A percentile compares a stretch with the other conserved stretches of the same genome.
Evolutionary conservation across 192 early-diverging fungal genomes (phyloP).

Genomic region (Coemansia sp.): DNA sequence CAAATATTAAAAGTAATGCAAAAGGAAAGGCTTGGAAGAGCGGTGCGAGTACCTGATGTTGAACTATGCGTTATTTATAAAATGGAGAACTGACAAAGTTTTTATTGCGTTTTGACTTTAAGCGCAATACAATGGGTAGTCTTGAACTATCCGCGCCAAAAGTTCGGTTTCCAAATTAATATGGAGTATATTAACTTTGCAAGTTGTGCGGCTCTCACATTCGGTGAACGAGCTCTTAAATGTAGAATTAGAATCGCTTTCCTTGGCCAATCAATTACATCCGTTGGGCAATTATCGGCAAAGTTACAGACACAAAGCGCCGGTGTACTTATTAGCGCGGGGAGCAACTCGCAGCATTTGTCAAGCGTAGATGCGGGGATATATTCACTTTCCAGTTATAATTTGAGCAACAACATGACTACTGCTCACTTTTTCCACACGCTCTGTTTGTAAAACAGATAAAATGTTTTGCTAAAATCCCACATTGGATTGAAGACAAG

Average conservation of each 20-base stretch:
- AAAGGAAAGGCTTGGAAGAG: background rate
- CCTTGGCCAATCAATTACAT: background rate
- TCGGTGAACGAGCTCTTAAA: background rate
- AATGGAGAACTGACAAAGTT: background rate
- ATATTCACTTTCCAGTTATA: background rate
- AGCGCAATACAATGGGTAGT: background rate
- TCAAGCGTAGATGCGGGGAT: background rate
- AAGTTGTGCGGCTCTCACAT: slow-evolving; percentile 4
- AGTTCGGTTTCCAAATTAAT: background rate
- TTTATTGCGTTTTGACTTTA: background rate
- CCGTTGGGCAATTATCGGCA: background rate
- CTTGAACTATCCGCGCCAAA: background rate
- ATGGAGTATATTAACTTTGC: background rate
- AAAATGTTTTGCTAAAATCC: background rate
- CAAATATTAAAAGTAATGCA: background rate
- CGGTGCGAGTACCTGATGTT: background rate
- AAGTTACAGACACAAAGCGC: background rate
- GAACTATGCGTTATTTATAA: background rate
- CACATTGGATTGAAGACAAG: background rate
- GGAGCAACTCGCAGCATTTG: background rate
- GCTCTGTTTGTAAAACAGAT: background rate
- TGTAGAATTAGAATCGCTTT: background rate
- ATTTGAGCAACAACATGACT: background rate
- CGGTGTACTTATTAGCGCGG: background rate
- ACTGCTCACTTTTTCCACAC: background rate